Evolutionary conservation across 108 stramenopile species (phyloP).

Genomic region (Nitzschia sp.): DNA sequence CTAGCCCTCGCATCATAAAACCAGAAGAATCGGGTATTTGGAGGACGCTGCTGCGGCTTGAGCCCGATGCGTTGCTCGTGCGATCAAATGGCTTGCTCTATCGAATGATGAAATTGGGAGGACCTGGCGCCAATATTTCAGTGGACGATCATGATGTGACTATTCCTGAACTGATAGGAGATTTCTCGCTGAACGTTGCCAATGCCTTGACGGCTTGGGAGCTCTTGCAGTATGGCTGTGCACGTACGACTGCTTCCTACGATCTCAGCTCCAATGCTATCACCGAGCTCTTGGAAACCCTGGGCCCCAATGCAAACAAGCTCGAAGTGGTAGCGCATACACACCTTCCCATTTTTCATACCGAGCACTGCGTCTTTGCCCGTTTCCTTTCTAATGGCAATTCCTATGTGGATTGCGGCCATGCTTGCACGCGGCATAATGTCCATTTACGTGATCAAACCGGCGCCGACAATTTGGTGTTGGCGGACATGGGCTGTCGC

Average conservation of each 20-base stretch:
- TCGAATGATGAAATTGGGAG: conserved; percentile 48
- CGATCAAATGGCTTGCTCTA: conserved; percentile 68
- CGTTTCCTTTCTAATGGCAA: conserved; percentile 71
- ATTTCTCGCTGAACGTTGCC: conserved; percentile 75
- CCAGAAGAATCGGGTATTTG: conserved; percentile 75
- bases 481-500: conserved; percentile 85
- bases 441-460: conserved; percentile 74
- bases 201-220: conserved; percentile 67
- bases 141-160: conserved; percentile 28
- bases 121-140: conserved; percentile 33
- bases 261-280: conserved; percentile 67
- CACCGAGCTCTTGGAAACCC: conserved; percentile 34
- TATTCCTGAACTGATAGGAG: conserved; percentile 68
- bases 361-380: conserved; percentile 81
- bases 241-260: conserved; percentile 61
- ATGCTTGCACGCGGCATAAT: conserved; percentile 73
- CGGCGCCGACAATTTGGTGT: conserved; percentile 71
- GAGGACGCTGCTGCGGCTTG: conserved; percentile 53
- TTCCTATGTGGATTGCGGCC: conserved; percentile 78
- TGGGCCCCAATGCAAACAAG: conserved; percentile 21
- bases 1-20: conserved; percentile 72
- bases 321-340: conserved; percentile 73
- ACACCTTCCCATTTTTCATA: conserved; percentile 81
- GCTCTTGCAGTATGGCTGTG: conserved; percentile 51
- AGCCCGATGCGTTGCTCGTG: conserved; percentile 66